Conservation (phyloP, 1,284 basidiomycete genomes). For the Irpex rosettiformis region DNA sequence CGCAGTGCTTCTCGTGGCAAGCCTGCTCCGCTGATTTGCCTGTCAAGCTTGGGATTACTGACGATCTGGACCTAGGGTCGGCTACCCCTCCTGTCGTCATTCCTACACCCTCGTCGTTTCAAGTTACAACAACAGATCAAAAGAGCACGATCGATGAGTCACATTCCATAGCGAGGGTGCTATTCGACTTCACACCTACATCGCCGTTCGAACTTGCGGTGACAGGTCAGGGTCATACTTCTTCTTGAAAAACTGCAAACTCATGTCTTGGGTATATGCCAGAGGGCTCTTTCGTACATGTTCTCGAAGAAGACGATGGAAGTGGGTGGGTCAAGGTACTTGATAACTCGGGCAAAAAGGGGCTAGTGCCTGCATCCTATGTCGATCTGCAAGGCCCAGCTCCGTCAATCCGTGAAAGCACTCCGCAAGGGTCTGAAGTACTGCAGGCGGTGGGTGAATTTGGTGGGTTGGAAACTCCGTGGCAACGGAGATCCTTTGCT, state of each 20-base stretch:
- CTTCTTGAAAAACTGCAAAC: constrained; percentile 12
- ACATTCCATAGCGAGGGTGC: constrained; percentile 50
- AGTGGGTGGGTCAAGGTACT: constrained; percentile 84
- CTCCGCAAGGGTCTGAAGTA: constrained; percentile 10
- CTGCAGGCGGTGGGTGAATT: constrained; percentile 37
- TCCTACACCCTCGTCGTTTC: constrained; percentile 56
- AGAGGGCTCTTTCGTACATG: constrained; percentile 59
- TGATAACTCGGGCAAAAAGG: constrained; percentile 52
- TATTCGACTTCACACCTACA: constrained; percentile 68
- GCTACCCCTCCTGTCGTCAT: constrained; percentile 20
- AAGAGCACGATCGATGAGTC: constrained; percentile 40
- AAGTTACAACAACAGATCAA: constrained; percentile 35
- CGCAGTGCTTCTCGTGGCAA: constrained; percentile 26
- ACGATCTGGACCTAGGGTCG: constrained; percentile 13
- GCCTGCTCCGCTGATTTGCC: constrained; percentile 4
- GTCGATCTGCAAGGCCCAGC: constrained; percentile 39
- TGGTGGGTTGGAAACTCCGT: constrained; percentile 32
- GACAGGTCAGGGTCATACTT: constrained; percentile 40
- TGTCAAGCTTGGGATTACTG: neutral
- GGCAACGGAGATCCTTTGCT: neutral
- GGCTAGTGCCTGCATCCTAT: constrained; percentile 79
- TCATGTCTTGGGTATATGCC: constrained; percentile 9
- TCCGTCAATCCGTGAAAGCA: constrained; percentile 16
- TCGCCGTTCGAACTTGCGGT: constrained; percentile 74
- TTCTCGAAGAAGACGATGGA: constrained; percentile 76